phyloP scores from a whole-genome alignment of 345 rosid species.

The Lumnitzera littorea region DNA sequence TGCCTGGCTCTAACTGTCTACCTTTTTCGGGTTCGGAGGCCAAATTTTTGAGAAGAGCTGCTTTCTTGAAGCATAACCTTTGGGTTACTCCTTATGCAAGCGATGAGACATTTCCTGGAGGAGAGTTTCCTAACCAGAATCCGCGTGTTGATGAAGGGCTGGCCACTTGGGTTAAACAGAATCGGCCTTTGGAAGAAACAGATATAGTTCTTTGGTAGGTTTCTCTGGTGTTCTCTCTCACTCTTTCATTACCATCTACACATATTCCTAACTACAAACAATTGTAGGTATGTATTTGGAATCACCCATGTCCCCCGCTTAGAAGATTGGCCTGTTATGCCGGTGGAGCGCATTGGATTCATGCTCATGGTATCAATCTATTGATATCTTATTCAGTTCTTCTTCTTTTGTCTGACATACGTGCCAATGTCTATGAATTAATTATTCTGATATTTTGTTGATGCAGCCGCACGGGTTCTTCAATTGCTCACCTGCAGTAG shows the following conservation, averaged over 20 bases:
- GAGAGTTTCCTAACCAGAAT: conserved; percentile 91
- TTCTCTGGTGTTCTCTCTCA: conserved; percentile 1
- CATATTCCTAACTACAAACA: neutral
- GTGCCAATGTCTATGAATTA: neutral
- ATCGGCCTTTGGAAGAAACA: conserved; percentile 74
- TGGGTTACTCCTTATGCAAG: conserved; percentile 76
- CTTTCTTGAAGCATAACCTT: conserved; percentile 75
- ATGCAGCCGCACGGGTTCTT: conserved; percentile 95
- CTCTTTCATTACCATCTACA: neutral
- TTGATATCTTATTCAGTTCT: neutral
- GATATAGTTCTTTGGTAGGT: conserved; percentile 78
- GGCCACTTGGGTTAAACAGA: conserved; percentile 75
- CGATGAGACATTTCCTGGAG: conserved; percentile 77
- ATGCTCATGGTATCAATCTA: conserved; percentile 54
- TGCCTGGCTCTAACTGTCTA: conserved; percentile 85
- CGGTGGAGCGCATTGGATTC: conserved; percentile 79
- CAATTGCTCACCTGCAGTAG: conserved; percentile 91
- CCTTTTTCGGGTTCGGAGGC: conserved; percentile 87
- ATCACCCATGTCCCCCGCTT: conserved; percentile 79
- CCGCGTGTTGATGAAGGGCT: conserved; percentile 87
- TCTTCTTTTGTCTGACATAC: neutral
- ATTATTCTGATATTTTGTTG: neutral
- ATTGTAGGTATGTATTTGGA: conserved; percentile 82
- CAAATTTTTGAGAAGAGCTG: conserved; percentile 76
- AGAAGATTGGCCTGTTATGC: conserved; percentile 98